These are phyloP conservation scores for Bruguiera sexangula DNA, from an alignment of 345 rosid genomes.

Conservation along the genomic window DNA sequence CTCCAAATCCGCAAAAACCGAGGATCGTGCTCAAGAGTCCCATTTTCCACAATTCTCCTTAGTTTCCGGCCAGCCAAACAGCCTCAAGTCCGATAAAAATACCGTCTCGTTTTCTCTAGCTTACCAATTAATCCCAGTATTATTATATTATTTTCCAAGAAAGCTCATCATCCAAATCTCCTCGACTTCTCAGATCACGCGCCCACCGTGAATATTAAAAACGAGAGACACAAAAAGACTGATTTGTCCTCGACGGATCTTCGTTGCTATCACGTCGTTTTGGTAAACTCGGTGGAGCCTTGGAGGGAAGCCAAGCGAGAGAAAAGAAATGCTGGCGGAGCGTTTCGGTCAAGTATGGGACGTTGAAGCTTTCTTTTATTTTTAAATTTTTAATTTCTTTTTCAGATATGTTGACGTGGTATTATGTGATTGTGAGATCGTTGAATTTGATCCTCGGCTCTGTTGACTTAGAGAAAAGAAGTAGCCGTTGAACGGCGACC, in stretches of 20 bases:
- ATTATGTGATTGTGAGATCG: too few species aligned
- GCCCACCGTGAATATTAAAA: neutral
- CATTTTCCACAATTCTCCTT: slow-evolving; percentile 34
- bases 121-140: too few species aligned
- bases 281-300: neutral
- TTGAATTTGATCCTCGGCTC: too few species aligned
- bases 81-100: neutral
- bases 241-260: neutral
- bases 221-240: neutral
- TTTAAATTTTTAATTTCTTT: too few species aligned
- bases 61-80: slow-evolving; percentile 21
- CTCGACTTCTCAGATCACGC: slow-evolving; percentile 7
- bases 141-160: neutral
- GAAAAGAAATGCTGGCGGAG: too few species aligned
- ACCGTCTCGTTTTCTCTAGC: too few species aligned
- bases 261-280: neutral
- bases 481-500: too few species aligned
- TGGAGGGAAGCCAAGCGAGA: neutral
- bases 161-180: neutral
- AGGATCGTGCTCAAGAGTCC: slow-evolving; percentile 65
- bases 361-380: too few species aligned
- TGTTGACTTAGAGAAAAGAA: too few species aligned
- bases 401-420: too few species aligned
- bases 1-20: slow-evolving; percentile 84
- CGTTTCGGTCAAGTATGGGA: too few species aligned